Evolutionary conservation across 2,329 filamentous ascomycete species (phyloP).

Genomic region (Paraconiothyrium brasiliense): DNA sequence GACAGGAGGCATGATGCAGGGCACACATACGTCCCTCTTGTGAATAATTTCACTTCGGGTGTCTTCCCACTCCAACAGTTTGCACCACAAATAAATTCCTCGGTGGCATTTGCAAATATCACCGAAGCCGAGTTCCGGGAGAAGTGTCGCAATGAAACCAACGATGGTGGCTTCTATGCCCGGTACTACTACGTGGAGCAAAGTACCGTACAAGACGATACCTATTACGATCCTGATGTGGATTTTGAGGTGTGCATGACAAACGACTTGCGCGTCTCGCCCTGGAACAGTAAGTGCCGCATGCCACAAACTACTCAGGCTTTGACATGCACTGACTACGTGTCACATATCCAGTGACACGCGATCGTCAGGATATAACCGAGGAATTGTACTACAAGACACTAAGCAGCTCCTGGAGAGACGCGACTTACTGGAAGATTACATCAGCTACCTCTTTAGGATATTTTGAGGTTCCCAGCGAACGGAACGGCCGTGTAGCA

Average conservation of each 20-base stretch:
- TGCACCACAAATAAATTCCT: constrained; percentile 22
- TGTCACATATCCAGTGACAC: constrained; percentile 1
- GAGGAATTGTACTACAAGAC: constrained; percentile 19
- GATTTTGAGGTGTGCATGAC: constrained; percentile 20
- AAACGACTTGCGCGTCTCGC: constrained; percentile 13
- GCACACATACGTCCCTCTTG: neutral
- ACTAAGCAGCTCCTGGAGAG: neutral
- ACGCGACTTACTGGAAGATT: constrained; percentile 9
- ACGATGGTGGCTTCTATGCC: constrained; percentile 22
- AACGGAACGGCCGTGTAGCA: constrained; percentile 16
- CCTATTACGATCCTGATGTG: neutral
- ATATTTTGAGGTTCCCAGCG: constrained; percentile 25
- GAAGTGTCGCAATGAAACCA: constrained; percentile 23
- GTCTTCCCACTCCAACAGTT: constrained; percentile 14
- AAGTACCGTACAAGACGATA: neutral
- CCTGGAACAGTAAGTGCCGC: constrained; percentile 16
- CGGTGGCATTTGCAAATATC: constrained; percentile 4
- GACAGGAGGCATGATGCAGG: neutral
- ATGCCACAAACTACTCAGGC: neutral
- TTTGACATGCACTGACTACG: neutral
- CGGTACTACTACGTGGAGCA: constrained; percentile 4
- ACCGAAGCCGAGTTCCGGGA: constrained; percentile 12
- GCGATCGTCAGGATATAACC: constrained; percentile 23
- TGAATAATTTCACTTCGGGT: constrained; percentile 9
- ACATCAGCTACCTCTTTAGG: constrained; percentile 16